Base-by-base conservation (phyloP, 1,284 basidiomycete genomes). In the Pseudozyma flocculosa region DNA sequence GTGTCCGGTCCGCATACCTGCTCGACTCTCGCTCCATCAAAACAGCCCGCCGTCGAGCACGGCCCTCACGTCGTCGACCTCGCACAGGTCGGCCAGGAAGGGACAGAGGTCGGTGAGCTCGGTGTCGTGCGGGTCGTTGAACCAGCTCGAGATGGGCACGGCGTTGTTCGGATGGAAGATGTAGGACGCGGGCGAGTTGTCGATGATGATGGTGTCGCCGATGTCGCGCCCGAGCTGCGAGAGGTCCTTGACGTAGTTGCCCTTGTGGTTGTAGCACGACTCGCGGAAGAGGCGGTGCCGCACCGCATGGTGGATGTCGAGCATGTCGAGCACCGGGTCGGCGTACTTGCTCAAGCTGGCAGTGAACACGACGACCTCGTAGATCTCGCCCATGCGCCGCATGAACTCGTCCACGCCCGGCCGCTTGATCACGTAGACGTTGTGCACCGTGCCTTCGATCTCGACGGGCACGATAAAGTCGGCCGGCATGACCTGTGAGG, bases 121-220 rank as follows among this genome's bases (percentile, higher is more conserved):
- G 26, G 93, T 95, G 79, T 97, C 94, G 45, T 74, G 73, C 4
- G 80, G 79, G 58, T 81, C 80, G 79, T 96, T 97, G 83, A 98
- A 98, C 95, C 94, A 98, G 54, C 91, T 94, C 44, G 93, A 96
- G 50, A 99, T 92, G 10, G 94, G 94, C 7, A 97, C 94, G 39
- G 95, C 95, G 76, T 97, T 98, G 81, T 95, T 95, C 17, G 93
- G 92, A 77, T 99, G 94, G 84, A 99, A 99, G 70, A 98, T 94
- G 80, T 98, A 99, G 9, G 91, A 95, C 14, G 95, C 94, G 13
- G 94, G 94, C 37, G 92, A 96, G 80, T 98, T 99, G 82, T 98
- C 94, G 66, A 99, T 86, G 80, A 98, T 98, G 75, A 98, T 97
- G 58, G 89, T 90, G 74, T 94, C 91, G 37, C 85, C 84, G 66